phyloP scores from a whole-genome alignment of 495 filamentous ascomycete genomes.

The Neohortaea acidophila region DNA sequence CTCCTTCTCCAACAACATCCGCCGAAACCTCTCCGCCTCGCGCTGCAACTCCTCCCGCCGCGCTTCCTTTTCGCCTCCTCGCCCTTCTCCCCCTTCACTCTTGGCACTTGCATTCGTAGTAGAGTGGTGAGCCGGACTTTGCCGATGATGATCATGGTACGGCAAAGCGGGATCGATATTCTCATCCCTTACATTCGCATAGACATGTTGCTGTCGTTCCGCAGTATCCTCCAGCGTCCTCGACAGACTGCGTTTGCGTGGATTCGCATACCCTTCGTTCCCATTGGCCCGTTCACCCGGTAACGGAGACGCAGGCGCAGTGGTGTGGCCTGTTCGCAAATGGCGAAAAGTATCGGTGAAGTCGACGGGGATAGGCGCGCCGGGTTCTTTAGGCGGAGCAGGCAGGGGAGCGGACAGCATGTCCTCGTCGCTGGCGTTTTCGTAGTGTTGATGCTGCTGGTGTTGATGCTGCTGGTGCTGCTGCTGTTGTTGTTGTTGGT shows the following conservation, averaged over 20 bases:
- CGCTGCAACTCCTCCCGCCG: conserved; percentile 50
- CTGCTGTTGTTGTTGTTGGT: conserved; percentile 20
- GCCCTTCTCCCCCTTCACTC: too few species aligned
- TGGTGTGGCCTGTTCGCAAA: too few species aligned
- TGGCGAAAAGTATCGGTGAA: conserved; percentile 23
- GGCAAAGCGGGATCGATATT: conserved; percentile 16
- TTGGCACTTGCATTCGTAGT: too few species aligned
- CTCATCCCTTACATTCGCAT: too few species aligned
- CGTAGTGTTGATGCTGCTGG: conserved; percentile 15
- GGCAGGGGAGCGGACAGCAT: too few species aligned
- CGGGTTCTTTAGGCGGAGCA: too few species aligned
- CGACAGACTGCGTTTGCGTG: conserved; percentile 56
- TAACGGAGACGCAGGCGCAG: too few species aligned
- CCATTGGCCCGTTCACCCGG: conserved; percentile 22
- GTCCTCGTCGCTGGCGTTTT: conserved; percentile 14
- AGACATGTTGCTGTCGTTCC: not conserved
- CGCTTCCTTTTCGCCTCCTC: conserved; percentile 40
- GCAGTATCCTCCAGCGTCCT: conserved; percentile 1
- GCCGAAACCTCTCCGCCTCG: conserved; percentile 64
- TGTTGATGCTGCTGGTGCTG: conserved; percentile 21
- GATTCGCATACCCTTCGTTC: conserved; percentile 39
- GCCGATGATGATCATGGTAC: not conserved
- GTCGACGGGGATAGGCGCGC: conserved; percentile 22
- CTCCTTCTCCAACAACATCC: conserved; percentile 60
- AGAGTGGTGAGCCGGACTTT: not conserved